Conservation (phyloP, 2,329 filamentous ascomycete species). For the Proliferodiscus dingleyae region DNA sequence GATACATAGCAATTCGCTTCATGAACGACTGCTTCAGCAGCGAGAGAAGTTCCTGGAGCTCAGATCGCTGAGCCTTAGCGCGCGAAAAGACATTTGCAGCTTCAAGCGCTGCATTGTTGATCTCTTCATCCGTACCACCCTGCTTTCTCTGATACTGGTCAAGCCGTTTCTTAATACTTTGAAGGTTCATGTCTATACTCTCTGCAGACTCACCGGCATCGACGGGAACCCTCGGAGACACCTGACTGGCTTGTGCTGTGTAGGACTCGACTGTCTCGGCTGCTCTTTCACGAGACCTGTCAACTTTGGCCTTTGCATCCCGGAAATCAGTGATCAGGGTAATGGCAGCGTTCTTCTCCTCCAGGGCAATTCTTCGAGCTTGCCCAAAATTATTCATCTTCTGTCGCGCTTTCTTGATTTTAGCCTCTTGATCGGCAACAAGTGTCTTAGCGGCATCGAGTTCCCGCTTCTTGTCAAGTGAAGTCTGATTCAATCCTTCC, state of each 20-base stretch:
- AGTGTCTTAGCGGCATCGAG: slow-evolving; percentile 36
- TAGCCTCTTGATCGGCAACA: slow-evolving; percentile 34
- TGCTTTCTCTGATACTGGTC: slow-evolving; percentile 49
- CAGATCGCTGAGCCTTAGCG: slow-evolving; percentile 41
- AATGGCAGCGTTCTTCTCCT: slow-evolving; percentile 58
- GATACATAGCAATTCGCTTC: slow-evolving; percentile 71
- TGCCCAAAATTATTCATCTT: slow-evolving; percentile 47
- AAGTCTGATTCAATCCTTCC: slow-evolving; percentile 41
- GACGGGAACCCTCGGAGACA: slow-evolving; percentile 56
- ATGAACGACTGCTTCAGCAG: slow-evolving; percentile 55
- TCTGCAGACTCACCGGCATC: slow-evolving; percentile 58
- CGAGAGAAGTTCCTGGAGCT: slow-evolving; percentile 38
- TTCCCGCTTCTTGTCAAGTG: slow-evolving; percentile 31
- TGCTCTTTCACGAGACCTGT: slow-evolving; percentile 45
- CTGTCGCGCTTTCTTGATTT: slow-evolving; percentile 50
- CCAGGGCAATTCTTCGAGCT: slow-evolving; percentile 48
- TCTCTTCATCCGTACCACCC: slow-evolving; percentile 61
- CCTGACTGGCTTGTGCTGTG: slow-evolving; percentile 46
- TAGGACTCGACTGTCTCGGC: slow-evolving; percentile 47
- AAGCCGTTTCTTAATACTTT: slow-evolving; percentile 55
- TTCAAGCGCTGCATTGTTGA: slow-evolving; percentile 43
- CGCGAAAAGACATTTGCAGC: slow-evolving; percentile 38
- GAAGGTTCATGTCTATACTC: slow-evolving; percentile 50
- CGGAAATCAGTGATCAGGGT: slow-evolving; percentile 46
- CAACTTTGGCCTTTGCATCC: slow-evolving; percentile 40